Base-by-base conservation (phyloP, 139 green algal species). In the Eudorina sp. region DNA sequence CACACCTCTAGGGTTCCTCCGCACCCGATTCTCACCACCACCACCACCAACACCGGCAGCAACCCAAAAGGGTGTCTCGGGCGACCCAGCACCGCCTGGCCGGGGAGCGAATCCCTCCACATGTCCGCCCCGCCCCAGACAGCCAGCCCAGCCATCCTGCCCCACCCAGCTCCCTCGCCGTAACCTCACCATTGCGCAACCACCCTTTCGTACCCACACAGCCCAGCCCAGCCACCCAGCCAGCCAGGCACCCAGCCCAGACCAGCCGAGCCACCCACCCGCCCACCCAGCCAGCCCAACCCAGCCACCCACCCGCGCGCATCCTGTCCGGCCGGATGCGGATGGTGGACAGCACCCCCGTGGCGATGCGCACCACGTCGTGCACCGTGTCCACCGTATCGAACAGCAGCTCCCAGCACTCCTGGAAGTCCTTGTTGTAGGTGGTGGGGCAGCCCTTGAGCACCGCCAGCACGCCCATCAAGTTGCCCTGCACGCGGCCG, bases 391-490 rank as follows among this genome's bases (percentile, higher is more conserved):
- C 98, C 53, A 99, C 95, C 18, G 94, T 96, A 92, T 99, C 97
- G 92, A 98, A 99, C 91, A 99, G 96, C 51, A 98, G 92, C 89
- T 97, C 94, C 96, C 97, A 98, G 82, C 92, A 95, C 91, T 98
- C 96, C 92, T 96, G 98, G 64, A 99, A 95, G 95, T 99, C 98
- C 90, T 99, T 99, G 96, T 99, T 99, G 94, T 99, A 99, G 25
- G 98, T 99, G 82, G 97, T 98, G 73, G 98, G 98, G 0, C 96
- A 96, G 84, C 96, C 96, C 93, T 99, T 99, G 45, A 99, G 86
- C 23, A 99, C 93, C 0, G 96, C 94, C 90, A 99, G 68, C 53
- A 98, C 80, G 41, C 96, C 97, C 18, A 93, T 94, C 85, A 99
- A 89, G 92, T 98, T 97, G 83, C 98, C 98, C 66, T 98, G 94